Percentiles rank a stretch among this genome's conserved stretches.
Evolutionary conservation across 345 rosid genomes (phyloP).

Genomic region (Brassica juncea): DNA sequence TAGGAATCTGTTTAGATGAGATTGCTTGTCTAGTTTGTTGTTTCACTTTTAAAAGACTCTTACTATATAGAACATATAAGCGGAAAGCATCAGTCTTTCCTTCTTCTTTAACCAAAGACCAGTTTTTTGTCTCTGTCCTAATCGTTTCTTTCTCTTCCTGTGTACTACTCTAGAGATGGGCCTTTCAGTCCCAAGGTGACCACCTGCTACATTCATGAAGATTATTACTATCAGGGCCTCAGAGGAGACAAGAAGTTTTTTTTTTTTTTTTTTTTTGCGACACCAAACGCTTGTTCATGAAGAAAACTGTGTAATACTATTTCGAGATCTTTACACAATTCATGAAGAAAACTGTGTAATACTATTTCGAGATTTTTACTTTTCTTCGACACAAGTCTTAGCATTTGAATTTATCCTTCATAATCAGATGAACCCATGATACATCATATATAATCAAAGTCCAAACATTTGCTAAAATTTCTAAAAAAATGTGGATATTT

Average conservation of each 20-base stretch:
- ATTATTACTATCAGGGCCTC: slow-evolving; percentile 35
- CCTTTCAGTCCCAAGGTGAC: slow-evolving; percentile 87
- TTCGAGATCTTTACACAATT: slow-evolving; percentile 12
- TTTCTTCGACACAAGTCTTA: slow-evolving; percentile 21
- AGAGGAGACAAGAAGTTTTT: slow-evolving; percentile 5
- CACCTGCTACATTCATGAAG: slow-evolving; percentile 32
- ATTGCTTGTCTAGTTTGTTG: slow-evolving; percentile 26
- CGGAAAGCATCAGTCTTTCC: background rate
- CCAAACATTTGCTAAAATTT: too few relatives aligned
- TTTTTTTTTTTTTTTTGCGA: background rate
- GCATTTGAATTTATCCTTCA: slow-evolving; percentile 34
- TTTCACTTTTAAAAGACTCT: slow-evolving; percentile 1
- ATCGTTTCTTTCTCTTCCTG: slow-evolving; percentile 3
- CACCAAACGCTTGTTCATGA: slow-evolving; percentile 22
- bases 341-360: background rate
- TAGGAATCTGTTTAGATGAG: slow-evolving; percentile 28
- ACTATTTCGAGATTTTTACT: slow-evolving; percentile 12
- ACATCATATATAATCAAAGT: too few relatives aligned
- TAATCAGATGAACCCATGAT: background rate
- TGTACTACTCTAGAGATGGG: slow-evolving; percentile 67
- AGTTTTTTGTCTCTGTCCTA: slow-evolving; percentile 17
- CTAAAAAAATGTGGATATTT: slow-evolving; percentile 36
- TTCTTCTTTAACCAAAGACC: slow-evolving; percentile 2
- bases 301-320: background rate
- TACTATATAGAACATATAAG: background rate